phyloP scores from a whole-genome alignment of 441 rosid genomes.

The Flueggea neowawraea region DNA sequence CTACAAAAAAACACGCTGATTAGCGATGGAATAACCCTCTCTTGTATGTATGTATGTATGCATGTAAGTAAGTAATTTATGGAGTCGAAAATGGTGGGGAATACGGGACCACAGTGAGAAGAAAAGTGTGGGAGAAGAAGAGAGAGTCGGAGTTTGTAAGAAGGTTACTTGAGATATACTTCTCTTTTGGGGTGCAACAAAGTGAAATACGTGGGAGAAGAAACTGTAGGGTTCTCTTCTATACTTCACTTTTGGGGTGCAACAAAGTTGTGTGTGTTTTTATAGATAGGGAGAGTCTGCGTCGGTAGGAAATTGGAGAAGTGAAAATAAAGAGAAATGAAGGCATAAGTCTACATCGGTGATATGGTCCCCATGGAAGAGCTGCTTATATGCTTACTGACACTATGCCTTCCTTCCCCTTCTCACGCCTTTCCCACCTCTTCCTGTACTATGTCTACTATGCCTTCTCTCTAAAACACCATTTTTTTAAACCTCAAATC shows the following conservation, averaged over 20 bases:
- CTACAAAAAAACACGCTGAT: too few relatives aligned
- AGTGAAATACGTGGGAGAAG: slow-evolving; percentile 19
- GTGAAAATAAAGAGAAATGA: slow-evolving; percentile 2
- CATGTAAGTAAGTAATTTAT: not conserved
- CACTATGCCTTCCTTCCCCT: not conserved
- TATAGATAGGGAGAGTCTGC: slow-evolving; percentile 13
- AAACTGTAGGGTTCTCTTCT: slow-evolving; percentile 8
- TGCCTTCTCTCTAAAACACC: too few relatives aligned
- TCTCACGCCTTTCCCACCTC: not conserved
- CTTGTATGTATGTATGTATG: not conserved
- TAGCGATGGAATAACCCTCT: too few relatives aligned
- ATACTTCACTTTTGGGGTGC: slow-evolving; percentile 42
- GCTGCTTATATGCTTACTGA: not conserved
- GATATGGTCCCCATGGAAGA: slow-evolving; percentile 1
- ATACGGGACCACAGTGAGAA: not conserved
- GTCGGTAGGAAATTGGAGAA: slow-evolving; percentile 25
- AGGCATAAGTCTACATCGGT: slow-evolving; percentile 1
- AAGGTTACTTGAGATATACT: not conserved
- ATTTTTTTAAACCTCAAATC: too few relatives aligned
- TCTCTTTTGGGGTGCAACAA: slow-evolving; percentile 34
- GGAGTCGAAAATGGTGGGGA: not conserved
- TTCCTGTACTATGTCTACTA: too few relatives aligned
- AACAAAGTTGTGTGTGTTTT: slow-evolving; percentile 14
- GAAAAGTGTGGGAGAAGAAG: not conserved
- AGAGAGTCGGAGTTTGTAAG: not conserved